These are phyloP conservation scores for Phaeotremella fagi DNA, from an alignment of 768 basidiomycete genomes.

Conservation along the genomic window DNA sequence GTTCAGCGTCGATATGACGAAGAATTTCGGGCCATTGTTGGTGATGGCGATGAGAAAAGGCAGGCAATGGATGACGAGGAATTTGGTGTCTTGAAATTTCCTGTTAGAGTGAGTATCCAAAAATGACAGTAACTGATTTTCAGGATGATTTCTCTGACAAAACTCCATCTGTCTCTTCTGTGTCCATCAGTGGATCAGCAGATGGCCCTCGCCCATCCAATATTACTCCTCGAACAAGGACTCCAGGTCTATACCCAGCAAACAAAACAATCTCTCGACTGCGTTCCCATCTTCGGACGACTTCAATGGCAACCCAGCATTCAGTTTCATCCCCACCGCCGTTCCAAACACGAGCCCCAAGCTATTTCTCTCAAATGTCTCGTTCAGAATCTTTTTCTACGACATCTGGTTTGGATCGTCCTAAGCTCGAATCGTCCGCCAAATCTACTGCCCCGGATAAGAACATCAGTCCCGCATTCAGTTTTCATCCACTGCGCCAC, in stretches of 20 bases:
- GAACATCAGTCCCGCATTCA: slow-evolving; percentile 24
- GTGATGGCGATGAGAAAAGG: slow-evolving; percentile 5
- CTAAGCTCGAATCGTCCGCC: background rate
- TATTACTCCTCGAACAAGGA: background rate
- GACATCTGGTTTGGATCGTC: slow-evolving; percentile 1
- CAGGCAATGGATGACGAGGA: slow-evolving; percentile 15
- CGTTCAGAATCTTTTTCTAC: slow-evolving; percentile 18
- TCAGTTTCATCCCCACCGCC: slow-evolving; percentile 12
- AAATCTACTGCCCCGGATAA: background rate
- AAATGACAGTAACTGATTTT: background rate
- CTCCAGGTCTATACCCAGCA: background rate
- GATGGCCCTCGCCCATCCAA: slow-evolving; percentile 15
- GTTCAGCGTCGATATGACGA: slow-evolving; percentile 4
- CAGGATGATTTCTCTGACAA: slow-evolving; percentile 6
- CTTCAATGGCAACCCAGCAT: slow-evolving; percentile 30
- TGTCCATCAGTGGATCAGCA: background rate
- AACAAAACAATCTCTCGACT: slow-evolving; percentile 40
- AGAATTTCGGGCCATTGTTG: slow-evolving; percentile 11
- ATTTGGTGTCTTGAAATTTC: slow-evolving; percentile 11
- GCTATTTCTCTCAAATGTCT: slow-evolving; percentile 35
- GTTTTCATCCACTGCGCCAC: slow-evolving; percentile 33
- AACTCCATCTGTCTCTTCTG: slow-evolving; percentile 6
- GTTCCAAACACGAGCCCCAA: slow-evolving; percentile 18
- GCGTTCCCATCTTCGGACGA: slow-evolving; percentile 43
- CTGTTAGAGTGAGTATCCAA: slow-evolving; percentile 4